Conservation (phyloP, 345 rosid genomes). For the Hevea brasiliensis region DNA sequence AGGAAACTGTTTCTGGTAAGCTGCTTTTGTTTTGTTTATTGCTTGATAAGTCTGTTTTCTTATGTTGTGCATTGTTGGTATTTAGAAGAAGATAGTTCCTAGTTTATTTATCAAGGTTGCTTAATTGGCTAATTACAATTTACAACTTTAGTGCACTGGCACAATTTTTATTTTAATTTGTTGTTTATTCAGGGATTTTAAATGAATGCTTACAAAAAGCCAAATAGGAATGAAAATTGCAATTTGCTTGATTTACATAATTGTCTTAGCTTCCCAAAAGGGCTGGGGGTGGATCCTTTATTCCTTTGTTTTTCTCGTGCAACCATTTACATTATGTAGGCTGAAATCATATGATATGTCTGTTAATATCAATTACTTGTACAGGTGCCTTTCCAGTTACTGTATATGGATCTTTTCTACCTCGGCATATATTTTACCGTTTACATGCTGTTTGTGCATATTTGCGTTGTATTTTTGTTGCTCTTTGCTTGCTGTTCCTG, state of each 20-base stretch:
- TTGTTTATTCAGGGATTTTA: not conserved
- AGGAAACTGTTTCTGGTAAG: conserved; percentile 80
- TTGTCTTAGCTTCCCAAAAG: not conserved
- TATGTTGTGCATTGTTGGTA: not conserved
- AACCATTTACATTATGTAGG: not conserved
- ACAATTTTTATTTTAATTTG: too few relatives aligned
- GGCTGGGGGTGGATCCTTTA: not conserved
- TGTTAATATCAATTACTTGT: conserved; percentile 2
- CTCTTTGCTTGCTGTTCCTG: conserved; percentile 63
- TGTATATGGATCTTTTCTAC: conserved; percentile 79
- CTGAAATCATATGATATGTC: not conserved
- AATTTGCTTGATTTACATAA: not conserved
- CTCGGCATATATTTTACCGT: conserved; percentile 76
- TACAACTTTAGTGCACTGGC: not conserved
- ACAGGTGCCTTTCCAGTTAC: conserved; percentile 76
- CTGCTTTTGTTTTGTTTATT: not conserved
- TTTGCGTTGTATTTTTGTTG: conserved; percentile 75
- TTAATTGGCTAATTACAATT: not conserved
- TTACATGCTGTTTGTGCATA: conserved; percentile 89
- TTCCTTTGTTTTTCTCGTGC: not conserved
- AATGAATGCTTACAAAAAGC: not conserved
- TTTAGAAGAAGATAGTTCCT: not conserved
- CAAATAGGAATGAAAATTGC: not conserved
- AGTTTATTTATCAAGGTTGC: not conserved
- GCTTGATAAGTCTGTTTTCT: too few relatives aligned